Conservation (phyloP, 257 asterid species). For the Linaria vulgaris region DNA sequence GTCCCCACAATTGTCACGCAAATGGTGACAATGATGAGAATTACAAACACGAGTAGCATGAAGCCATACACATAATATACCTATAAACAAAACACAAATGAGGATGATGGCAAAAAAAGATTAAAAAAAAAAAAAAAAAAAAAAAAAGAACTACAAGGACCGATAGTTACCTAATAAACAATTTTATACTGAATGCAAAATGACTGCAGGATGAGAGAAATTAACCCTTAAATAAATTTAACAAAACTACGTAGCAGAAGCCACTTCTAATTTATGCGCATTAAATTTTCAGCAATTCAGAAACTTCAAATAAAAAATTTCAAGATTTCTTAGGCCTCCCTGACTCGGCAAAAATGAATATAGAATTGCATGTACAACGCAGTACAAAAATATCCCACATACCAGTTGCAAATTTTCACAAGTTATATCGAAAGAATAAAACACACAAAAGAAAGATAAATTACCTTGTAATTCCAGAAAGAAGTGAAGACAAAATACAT, state of each 20-base stretch:
- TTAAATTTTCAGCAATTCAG: conserved; percentile 10
- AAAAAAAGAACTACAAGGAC: not conserved
- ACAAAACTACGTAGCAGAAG: not conserved
- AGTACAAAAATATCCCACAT: too few relatives aligned
- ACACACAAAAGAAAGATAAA: not conserved
- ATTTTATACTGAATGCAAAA: too few relatives aligned
- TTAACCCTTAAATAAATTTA: not conserved
- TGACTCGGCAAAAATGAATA: not conserved
- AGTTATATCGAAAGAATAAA: not conserved
- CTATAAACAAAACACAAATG: conserved; percentile 36
- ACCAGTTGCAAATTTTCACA: not conserved
- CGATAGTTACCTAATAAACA: not conserved
- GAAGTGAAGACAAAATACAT: conserved; percentile 92
- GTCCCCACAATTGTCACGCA: conserved; percentile 87
- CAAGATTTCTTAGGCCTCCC: conserved; percentile 6
- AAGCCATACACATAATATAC: conserved; percentile 86
- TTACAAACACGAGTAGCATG: conserved; percentile 79
- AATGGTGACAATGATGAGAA: conserved; percentile 75
- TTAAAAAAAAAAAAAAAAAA: not conserved
- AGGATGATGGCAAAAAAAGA: conserved; percentile 2
- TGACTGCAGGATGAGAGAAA: too few relatives aligned
- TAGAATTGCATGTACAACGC: not conserved
- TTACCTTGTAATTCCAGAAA: conserved; percentile 93
- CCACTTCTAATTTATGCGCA: not conserved
- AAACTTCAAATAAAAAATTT: conserved; percentile 6